These are phyloP conservation scores for Populus simonii DNA, from an alignment of 345 rosid species.

Conservation along the genomic window DNA sequence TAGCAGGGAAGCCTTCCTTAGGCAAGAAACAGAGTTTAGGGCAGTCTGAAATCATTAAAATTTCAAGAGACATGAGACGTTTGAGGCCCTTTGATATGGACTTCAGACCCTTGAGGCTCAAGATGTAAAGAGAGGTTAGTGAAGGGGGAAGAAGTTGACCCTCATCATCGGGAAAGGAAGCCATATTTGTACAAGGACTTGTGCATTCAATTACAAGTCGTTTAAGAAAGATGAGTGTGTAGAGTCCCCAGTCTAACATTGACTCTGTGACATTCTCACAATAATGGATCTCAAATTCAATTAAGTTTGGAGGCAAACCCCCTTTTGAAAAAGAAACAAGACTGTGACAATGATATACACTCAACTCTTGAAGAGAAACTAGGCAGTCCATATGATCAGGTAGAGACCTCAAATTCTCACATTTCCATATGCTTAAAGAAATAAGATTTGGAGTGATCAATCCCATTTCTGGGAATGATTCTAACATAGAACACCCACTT, in stretches of 20 bases:
- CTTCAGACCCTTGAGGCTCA: constrained; percentile 9
- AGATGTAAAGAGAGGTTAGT: constrained; percentile 16
- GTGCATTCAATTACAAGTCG: constrained; percentile 10
- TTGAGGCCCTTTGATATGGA: constrained; percentile 19
- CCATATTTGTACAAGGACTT: constrained; percentile 6
- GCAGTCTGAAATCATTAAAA: constrained; percentile 21
- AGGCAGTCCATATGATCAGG: constrained; percentile 22
- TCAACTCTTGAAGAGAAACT: background rate
- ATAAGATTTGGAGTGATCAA: constrained; percentile 14
- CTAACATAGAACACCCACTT: constrained; percentile 14
- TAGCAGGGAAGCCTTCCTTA: constrained; percentile 20
- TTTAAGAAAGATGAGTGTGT: constrained; percentile 27
- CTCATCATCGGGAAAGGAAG: constrained; percentile 27
- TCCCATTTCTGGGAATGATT: constrained; percentile 17
- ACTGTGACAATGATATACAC: constrained; percentile 4
- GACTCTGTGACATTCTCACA: constrained; percentile 20
- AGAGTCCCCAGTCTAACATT: constrained; percentile 21
- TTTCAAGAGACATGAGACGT: constrained; percentile 22
- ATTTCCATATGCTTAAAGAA: background rate
- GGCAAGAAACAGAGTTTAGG: constrained; percentile 23
- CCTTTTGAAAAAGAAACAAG: constrained; percentile 20
- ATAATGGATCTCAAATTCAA: constrained; percentile 4
- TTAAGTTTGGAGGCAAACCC: constrained; percentile 30
- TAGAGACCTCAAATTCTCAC: constrained; percentile 15
- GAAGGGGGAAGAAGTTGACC: constrained; percentile 23